A percentile compares a stretch with the other conserved stretches of the same genome.
phyloP scores from a whole-genome alignment of 345 rosid species.

The Lenwebbia sp. region DNA sequence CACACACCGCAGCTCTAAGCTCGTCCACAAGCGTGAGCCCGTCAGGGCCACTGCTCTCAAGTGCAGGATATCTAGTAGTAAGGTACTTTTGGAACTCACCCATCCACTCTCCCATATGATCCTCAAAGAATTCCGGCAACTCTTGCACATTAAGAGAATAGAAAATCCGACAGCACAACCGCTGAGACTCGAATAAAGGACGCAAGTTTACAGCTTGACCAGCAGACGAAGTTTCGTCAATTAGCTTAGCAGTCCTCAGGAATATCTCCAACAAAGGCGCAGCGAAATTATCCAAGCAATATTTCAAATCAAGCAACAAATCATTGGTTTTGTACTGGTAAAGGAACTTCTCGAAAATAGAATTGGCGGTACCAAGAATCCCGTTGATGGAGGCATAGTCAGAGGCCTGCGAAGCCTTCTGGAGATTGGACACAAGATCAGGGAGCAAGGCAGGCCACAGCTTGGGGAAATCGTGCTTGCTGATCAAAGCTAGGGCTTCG shows the following conservation, averaged over 20 bases:
- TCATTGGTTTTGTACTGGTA: constrained; percentile 77
- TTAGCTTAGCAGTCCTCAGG: constrained; percentile 46
- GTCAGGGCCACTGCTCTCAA: constrained; percentile 37
- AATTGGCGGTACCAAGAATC: constrained; percentile 84
- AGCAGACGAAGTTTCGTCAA: constrained; percentile 46
- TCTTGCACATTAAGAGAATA: constrained; percentile 85
- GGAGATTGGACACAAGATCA: constrained; percentile 59
- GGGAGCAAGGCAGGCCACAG: constrained; percentile 79
- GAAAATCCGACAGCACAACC: constrained; percentile 80
- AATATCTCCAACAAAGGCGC: constrained; percentile 64
- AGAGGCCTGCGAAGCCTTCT: constrained; percentile 25
- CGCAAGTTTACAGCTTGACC: constrained; percentile 34
- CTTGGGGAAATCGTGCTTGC: constrained; percentile 88
- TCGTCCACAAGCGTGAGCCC: constrained; percentile 58
- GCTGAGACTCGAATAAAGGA: constrained; percentile 74
- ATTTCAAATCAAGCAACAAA: constrained; percentile 68
- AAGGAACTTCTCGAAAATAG: constrained; percentile 80
- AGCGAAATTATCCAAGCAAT: constrained; percentile 64
- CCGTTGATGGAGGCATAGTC: constrained; percentile 72
- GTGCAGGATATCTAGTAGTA: constrained; percentile 37
- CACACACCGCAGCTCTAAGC: constrained; percentile 82
- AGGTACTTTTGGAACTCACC: constrained; percentile 70
- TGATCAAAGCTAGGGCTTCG: constrained; percentile 81
- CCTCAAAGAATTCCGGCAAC: constrained; percentile 92
- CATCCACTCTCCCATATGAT: constrained; percentile 96